A percentile compares a stretch with the other conserved stretches of the same genome.
Evolutionary conservation across 2,329 filamentous ascomycete species (phyloP).

Genomic region (Ceratocystis variospora): DNA sequence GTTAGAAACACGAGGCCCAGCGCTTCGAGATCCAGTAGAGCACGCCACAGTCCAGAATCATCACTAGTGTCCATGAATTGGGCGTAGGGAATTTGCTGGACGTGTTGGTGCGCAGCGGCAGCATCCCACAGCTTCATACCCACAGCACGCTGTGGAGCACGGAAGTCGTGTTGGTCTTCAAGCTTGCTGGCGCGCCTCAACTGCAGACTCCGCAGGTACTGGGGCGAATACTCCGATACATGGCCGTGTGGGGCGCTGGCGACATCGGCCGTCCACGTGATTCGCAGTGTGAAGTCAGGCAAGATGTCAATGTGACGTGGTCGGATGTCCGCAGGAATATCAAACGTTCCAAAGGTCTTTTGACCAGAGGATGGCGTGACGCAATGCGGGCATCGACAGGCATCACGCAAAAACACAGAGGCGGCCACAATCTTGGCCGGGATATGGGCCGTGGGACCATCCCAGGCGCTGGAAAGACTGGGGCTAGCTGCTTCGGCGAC

Average conservation of each 20-base stretch:
- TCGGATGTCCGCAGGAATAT: slow-evolving; percentile 28
- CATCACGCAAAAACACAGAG: slow-evolving; percentile 35
- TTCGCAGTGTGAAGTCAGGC: slow-evolving; percentile 34
- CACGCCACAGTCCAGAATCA: slow-evolving; percentile 40
- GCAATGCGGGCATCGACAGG: slow-evolving; percentile 40
- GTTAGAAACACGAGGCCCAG: slow-evolving; percentile 67
- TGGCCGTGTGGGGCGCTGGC: slow-evolving; percentile 24
- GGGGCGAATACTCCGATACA: slow-evolving; percentile 27
- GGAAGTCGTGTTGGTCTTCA: slow-evolving; percentile 15
- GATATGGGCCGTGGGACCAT: not conserved
- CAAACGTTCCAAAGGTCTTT: slow-evolving; percentile 36
- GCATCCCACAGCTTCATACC: slow-evolving; percentile 32
- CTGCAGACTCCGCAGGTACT: slow-evolving; percentile 22
- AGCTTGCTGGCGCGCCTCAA: not conserved
- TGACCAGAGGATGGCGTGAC: slow-evolving; percentile 46
- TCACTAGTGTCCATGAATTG: slow-evolving; percentile 50
- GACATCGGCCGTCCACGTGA: slow-evolving; percentile 46
- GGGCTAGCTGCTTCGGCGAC: not conserved
- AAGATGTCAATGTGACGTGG: slow-evolving; percentile 25
- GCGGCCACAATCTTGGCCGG: slow-evolving; percentile 8
- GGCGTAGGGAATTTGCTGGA: slow-evolving; percentile 50
- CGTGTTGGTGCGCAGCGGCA: slow-evolving; percentile 27
- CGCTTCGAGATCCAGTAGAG: slow-evolving; percentile 46
- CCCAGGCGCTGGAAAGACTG: slow-evolving; percentile 5
- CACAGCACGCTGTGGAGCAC: slow-evolving; percentile 21